Base-by-base conservation (phyloP, 208 protist species). In the Tritrichomonas foetus region DNA sequence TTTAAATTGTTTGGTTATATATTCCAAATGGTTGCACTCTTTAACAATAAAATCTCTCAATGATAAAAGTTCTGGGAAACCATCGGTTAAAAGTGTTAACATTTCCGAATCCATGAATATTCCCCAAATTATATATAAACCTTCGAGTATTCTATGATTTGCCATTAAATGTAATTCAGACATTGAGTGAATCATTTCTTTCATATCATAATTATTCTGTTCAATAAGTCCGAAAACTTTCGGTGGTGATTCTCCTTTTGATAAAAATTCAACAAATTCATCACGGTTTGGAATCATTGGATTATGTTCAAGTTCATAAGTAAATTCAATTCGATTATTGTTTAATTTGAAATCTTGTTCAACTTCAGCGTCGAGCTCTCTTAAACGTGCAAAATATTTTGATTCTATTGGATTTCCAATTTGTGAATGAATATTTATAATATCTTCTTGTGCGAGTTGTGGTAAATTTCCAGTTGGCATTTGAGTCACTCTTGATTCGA, bases 271-370 rank as follows among this genome's bases (percentile, higher is more conserved):
- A 39, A 89, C 3, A n/a, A 89, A 89, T 44, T 89, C 78, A 57
- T 89, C 78, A 53, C 78, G 44, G 57, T 89, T 89, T n/a, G 78
- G 78, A 20, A 89, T 89, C 27, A 49, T 22, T 57, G 78, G 44
- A 57, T 89, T 89, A 11, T 20, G 33, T 39, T 89, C 16, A 3
- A 89, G 9, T n/a, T 89, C 78, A 57, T 44, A 89, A 39, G 44
- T 27, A 89, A 89, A 89, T 8, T 53, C 47, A 13, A 89, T 53
- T 89, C 41, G 53, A 50, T 89, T 89, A n/a, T 53, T 89, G 11
- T 47, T 61, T 11, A 89, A 57, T 89, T 89, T 89, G 39, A 89
- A 89, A 44, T 89, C 78, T n/a, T 89, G 33, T 20, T 3, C 27
- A n/a, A 89, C 47, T 61, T 89, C 78, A 53, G 33, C 47, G 20